Conservation (phyloP, 176 grass and related monocot species). For the Saccharum officinarum region DNA sequence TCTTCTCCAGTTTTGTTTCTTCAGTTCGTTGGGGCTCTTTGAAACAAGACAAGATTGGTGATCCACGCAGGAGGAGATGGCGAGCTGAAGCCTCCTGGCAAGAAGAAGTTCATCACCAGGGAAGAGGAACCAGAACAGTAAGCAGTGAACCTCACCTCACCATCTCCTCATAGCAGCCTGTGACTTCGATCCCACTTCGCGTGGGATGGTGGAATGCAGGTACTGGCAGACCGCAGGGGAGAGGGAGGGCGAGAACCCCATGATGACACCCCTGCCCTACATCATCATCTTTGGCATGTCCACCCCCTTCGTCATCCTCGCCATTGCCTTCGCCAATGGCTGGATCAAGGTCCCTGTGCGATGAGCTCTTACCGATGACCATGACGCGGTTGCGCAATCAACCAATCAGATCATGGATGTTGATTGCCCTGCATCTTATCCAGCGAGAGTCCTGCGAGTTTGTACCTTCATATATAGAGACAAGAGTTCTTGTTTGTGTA, state of each 20-base stretch:
- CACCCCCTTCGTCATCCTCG: slow-evolving; percentile 90
- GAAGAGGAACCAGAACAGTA: slow-evolving; percentile 95
- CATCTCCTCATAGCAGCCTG: background rate
- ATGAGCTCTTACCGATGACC: slow-evolving; percentile 17
- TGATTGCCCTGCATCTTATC: background rate
- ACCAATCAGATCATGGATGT: background rate
- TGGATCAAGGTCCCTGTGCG: slow-evolving; percentile 76
- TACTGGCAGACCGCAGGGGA: slow-evolving; percentile 91
- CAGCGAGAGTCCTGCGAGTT: slow-evolving; percentile 10
- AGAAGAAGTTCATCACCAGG: slow-evolving; percentile 95
- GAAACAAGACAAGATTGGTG: slow-evolving; percentile 1
- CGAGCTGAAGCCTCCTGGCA: slow-evolving; percentile 60
- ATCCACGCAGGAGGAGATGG: slow-evolving; percentile 57
- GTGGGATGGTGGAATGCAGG: slow-evolving; percentile 45
- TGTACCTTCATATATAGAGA: slow-evolving; percentile 23
- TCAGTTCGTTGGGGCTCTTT: background rate
- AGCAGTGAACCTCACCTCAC: slow-evolving; percentile 12
- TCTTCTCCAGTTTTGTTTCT: background rate
- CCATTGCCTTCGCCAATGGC: slow-evolving; percentile 90
- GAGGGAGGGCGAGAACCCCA: slow-evolving; percentile 93
- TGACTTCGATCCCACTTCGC: background rate
- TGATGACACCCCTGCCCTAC: slow-evolving; percentile 86
- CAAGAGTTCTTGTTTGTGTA: slow-evolving; percentile 12
- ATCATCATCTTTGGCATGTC: slow-evolving; percentile 98
- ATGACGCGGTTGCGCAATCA: background rate